Conservation (phyloP, 257 asterid genomes). For the Nicotiana tomentosiformis region DNA sequence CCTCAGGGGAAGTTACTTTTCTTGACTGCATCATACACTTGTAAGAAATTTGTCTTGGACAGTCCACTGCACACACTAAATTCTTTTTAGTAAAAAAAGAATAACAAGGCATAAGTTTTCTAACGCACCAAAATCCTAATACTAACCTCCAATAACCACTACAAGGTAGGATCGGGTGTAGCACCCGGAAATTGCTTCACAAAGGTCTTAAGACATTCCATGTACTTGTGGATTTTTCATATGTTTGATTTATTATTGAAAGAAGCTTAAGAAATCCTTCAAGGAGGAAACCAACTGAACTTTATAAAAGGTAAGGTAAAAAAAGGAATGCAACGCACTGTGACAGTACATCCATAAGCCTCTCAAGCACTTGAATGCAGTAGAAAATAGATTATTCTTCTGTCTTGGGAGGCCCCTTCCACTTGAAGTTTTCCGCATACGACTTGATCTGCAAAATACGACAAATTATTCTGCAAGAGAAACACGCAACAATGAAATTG, state of each 20-base stretch:
- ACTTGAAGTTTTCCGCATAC: conserved; percentile 93
- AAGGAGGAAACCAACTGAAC: background rate
- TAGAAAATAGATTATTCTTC: conserved; percentile 22
- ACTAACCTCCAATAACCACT: background rate
- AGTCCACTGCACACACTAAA: background rate
- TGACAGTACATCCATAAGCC: background rate
- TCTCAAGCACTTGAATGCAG: conserved; percentile 4
- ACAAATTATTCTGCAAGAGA: background rate
- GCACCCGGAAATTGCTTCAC: background rate
- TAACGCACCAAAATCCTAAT: background rate
- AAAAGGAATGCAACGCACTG: conserved; percentile 5
- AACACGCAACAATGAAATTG: background rate
- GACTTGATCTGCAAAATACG: conserved; percentile 48
- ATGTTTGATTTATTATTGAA: background rate
- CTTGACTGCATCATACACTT: background rate
- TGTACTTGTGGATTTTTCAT: background rate
- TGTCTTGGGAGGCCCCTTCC: conserved; percentile 81
- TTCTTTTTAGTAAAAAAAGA: background rate
- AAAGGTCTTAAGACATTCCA: background rate
- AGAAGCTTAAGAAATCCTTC: background rate
- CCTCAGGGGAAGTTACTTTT: background rate
- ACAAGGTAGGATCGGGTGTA: background rate
- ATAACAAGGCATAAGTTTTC: background rate
- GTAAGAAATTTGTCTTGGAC: background rate
- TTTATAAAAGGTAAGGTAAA: background rate